These are phyloP conservation scores for Torulaspora delbrueckii DNA, from an alignment of 805 yeast genomes.

Conservation along the genomic window DNA sequence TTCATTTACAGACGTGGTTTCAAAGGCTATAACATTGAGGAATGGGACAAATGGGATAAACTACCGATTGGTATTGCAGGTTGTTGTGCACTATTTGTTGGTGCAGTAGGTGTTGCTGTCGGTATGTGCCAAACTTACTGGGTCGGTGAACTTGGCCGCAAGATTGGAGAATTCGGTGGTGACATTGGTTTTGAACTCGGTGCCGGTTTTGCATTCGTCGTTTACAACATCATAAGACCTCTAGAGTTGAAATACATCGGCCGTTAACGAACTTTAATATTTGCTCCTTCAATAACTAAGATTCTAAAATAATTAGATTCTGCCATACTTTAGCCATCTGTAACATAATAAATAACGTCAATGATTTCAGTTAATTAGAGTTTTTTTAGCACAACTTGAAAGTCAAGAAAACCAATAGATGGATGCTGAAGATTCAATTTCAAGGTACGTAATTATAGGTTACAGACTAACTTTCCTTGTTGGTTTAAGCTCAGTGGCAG, in stretches of 20 bases:
- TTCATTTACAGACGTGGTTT: slow-evolving; percentile 68
- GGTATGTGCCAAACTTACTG: slow-evolving; percentile 90
- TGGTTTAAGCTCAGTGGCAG: slow-evolving; percentile 28
- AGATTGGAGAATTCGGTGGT: slow-evolving; percentile 47
- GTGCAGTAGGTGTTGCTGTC: slow-evolving; percentile 75
- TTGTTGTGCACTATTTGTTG: slow-evolving; percentile 69
- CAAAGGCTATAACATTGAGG: slow-evolving; percentile 55
- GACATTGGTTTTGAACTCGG: slow-evolving; percentile 86
- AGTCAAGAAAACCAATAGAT: neutral
- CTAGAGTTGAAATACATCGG: slow-evolving; percentile 64
- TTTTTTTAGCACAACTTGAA: neutral
- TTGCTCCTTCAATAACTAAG: neutral
- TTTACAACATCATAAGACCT: slow-evolving; percentile 56
- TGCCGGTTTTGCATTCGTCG: slow-evolving; percentile 60
- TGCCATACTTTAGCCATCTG: neutral
- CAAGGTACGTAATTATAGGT: slow-evolving; percentile 1
- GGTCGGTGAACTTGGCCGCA: slow-evolving; percentile 57
- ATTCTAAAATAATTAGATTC: neutral
- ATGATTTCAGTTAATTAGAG: neutral
- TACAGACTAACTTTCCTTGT: slow-evolving; percentile 14
- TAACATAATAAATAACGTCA: neutral
- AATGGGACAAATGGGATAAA: slow-evolving; percentile 50
- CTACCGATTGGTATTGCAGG: slow-evolving; percentile 79
- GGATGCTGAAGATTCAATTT: neutral
- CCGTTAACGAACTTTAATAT: slow-evolving; percentile 25